A percentile compares a stretch with the other conserved stretches of the same genome.
These are phyloP conservation scores for Candida germanica DNA, from an alignment of 805 yeast species.

Conservation along the genomic window DNA sequence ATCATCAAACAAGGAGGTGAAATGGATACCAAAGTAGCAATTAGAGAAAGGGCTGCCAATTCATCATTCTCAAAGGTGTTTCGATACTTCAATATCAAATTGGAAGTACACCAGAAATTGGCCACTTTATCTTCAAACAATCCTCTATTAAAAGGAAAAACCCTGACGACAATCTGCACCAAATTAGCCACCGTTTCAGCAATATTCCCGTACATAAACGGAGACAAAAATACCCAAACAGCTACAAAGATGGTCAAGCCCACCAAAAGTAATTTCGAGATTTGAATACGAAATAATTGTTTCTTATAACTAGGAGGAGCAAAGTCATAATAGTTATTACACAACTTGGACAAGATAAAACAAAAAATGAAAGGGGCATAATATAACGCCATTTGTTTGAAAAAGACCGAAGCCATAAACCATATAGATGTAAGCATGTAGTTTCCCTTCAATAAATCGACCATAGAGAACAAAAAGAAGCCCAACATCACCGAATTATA, in stretches of 20 bases:
- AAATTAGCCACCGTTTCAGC: slow-evolving; percentile 19
- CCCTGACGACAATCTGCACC: slow-evolving; percentile 56
- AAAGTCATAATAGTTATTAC: slow-evolving; percentile 17
- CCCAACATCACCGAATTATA: slow-evolving; percentile 95
- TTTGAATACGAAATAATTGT: slow-evolving; percentile 35
- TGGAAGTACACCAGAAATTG: slow-evolving; percentile 95
- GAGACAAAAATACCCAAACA: slow-evolving; percentile 50
- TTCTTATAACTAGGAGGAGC: slow-evolving; percentile 11
- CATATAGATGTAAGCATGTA: slow-evolving; percentile 67
- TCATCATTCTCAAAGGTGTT: slow-evolving; percentile 49
- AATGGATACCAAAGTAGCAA: slow-evolving; percentile 45
- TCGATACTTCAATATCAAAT: slow-evolving; percentile 70
- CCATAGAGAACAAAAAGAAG: slow-evolving; percentile 64
- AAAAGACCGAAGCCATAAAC: slow-evolving; percentile 74
- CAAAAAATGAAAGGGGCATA: slow-evolving; percentile 87
- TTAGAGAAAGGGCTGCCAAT: slow-evolving; percentile 56
- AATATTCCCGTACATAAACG: slow-evolving; percentile 44
- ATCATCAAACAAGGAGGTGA: slow-evolving; percentile 29
- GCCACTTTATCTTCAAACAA: slow-evolving; percentile 97
- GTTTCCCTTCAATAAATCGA: slow-evolving; percentile 61
- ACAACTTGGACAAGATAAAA: slow-evolving; percentile 59
- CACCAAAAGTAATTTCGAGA: slow-evolving; percentile 58
- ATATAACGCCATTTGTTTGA: slow-evolving; percentile 94
- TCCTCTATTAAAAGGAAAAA: slow-evolving; percentile 92
- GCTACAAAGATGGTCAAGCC: slow-evolving; percentile 62